Base-by-base conservation (phyloP, 1,284 basidiomycete species). In the Rhodotorula sp. region DNA sequence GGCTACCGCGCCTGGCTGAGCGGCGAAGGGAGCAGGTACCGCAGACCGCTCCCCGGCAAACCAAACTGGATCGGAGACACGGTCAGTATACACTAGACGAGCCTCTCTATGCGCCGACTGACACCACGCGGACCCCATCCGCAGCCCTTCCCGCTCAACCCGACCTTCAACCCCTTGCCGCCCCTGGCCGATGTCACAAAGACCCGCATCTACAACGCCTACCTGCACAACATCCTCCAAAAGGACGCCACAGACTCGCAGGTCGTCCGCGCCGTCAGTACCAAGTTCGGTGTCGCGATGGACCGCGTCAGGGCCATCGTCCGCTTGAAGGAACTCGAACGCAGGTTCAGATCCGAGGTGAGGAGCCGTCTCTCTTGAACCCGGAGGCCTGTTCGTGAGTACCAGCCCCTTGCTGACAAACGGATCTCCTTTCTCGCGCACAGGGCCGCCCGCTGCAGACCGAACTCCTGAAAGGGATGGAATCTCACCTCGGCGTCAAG, bases 281-380 rank as follows among this genome's bases (percentile, higher is more conserved):
- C 84, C 64, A 84, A 82, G 55, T 86, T 87, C 80, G 85, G 87
- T 63, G 76, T 92, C 59, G 88, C 89, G 73, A 83, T 91, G 72
- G 88, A 89, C 78, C 89, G 91, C 43, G 84, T 93, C 26, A 87
- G 91, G 64, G 91, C 91, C 0, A 89, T 92, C 67, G 81, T 93
- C 59, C 84, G 90, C 56, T 81, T 93, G 76, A 92, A 93, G 79
- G 88, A 89, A 48, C 82, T 91, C 72, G 90, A 93, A 80, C 80
- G 82, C 57, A 83, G 84, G 62, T 90, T 87, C 88, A 80, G 83
- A 77, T 85, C 90, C 86, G 90, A 75, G 62, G 76, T 70, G 50
- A 34, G 74, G 38, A n/a, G 4, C 31, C 5, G 23, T 19, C 48
- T 38, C 49, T 38, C 19, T 60, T 8, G 5, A 1, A n/a, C 56